phyloP scores from a whole-genome alignment of 768 basidiomycete genomes.

The Astraeus odoratus region DNA sequence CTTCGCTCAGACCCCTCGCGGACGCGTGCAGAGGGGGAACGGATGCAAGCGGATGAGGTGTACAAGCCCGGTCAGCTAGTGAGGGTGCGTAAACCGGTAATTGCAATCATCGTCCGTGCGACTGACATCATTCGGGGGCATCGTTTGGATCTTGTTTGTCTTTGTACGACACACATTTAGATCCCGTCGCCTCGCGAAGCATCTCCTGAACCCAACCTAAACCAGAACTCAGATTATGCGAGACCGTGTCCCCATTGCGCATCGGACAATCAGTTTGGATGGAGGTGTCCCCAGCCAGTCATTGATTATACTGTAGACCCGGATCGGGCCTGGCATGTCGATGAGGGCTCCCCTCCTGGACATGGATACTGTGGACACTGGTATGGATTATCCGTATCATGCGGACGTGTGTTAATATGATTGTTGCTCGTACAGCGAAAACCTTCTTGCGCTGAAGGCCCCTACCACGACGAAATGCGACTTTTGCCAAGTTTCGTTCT shows the following conservation, averaged over 20 bases:
- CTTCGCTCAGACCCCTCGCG: conserved; percentile 65
- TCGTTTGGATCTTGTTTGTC: background rate
- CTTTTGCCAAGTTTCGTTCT: conserved; percentile 76
- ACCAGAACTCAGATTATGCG: conserved; percentile 55
- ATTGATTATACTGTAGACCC: conserved; percentile 61
- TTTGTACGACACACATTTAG: conserved; percentile 28
- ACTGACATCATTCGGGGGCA: background rate
- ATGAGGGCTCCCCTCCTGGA: conserved; percentile 73
- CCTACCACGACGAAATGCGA: conserved; percentile 81
- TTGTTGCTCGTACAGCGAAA: conserved; percentile 45
- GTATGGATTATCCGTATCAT: conserved; percentile 30
- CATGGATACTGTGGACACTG: conserved; percentile 81
- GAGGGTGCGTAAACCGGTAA: conserved; percentile 44
- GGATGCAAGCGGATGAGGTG: conserved; percentile 75
- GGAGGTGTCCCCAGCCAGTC: conserved; percentile 78
- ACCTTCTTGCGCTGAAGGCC: conserved; percentile 61
- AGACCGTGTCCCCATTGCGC: conserved; percentile 78
- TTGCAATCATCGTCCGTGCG: background rate
- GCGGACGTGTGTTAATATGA: background rate
- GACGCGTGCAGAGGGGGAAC: conserved; percentile 61
- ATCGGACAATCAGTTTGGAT: conserved; percentile 65
- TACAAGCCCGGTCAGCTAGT: conserved; percentile 58
- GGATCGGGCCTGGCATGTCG: conserved; percentile 70
- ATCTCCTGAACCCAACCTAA: conserved; percentile 70
- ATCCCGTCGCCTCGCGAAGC: conserved; percentile 69